These are phyloP conservation scores for Bisporella sp. DNA, from an alignment of 2,329 filamentous ascomycete genomes.

Conservation along the genomic window DNA sequence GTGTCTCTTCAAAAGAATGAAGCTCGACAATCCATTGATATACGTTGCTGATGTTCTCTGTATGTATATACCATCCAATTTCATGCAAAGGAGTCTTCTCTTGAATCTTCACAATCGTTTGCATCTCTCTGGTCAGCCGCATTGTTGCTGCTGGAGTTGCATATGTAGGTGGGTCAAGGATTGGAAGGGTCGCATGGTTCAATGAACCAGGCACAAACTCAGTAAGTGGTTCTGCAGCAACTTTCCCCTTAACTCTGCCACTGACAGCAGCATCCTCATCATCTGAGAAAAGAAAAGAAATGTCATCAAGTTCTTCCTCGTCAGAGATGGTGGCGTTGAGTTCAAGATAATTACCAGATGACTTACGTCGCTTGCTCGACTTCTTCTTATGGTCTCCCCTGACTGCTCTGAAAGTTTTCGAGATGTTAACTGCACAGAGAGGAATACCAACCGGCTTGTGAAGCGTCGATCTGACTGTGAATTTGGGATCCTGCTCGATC, in stretches of 20 bases:
- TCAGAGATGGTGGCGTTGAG: conserved; percentile 11
- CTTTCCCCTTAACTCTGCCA: conserved; percentile 5
- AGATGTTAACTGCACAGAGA: conserved; percentile 21
- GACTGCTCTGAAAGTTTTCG: conserved; percentile 18
- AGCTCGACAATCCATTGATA: conserved; percentile 92
- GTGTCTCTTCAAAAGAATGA: conserved; percentile 65
- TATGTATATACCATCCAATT: conserved; percentile 79
- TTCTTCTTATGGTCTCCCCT: neutral
- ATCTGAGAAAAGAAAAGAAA: conserved; percentile 32
- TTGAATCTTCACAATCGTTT: conserved; percentile 58
- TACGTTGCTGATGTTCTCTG: conserved; percentile 44
- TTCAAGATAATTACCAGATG: neutral
- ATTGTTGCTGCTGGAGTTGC: conserved; percentile 55
- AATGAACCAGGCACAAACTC: conserved; percentile 64
- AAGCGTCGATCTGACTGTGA: conserved; percentile 12
- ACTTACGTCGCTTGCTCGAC: conserved; percentile 1
- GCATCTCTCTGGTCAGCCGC: conserved; percentile 58
- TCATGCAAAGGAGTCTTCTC: conserved; percentile 50
- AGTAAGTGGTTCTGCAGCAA: conserved; percentile 27
- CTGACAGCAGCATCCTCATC: conserved; percentile 17
- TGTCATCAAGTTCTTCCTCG: conserved; percentile 28
- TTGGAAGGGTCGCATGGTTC: conserved; percentile 52
- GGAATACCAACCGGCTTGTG: conserved; percentile 21
- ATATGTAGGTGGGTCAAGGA: conserved; percentile 59
- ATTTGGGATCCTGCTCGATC: conserved; percentile 20